Base-by-base conservation (phyloP, 2,329 filamentous ascomycete species). In the Botryotinia calthae region DNA sequence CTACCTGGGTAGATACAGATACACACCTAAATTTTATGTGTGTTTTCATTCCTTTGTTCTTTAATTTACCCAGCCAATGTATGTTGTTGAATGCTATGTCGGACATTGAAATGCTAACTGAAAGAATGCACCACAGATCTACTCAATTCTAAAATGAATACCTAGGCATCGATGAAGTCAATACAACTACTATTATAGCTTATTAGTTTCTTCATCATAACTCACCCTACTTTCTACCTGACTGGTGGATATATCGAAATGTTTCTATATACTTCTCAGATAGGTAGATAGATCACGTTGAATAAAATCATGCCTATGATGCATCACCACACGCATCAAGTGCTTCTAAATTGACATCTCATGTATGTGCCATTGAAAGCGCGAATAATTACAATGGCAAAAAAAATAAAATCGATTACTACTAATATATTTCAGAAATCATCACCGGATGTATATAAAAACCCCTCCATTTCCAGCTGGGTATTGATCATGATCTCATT, bases 401-500 rank as follows among this genome's bases (percentile, higher is more conserved):
- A 22, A 3, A 25, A 8, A 22, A 25, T 28, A 56, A 3, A 22
- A 56, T 9, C 42, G 18, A 67, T 31, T 37, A 9, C 16, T 31
- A 20, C 25, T 40, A 22, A 28, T 42, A 25, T 28, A 18, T 9
- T 22, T 67, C 44, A 42, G 25, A 67, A 42, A 67, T 12, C 20
- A 28, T 44, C 61, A 44, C 18, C 61, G 28, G 22, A 40, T 54
- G 20, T 20, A n/a, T 31, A 16, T 20, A 22, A 16, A 40, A 18
- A 42, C n/a, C 51, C 51, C 51, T 56, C 9, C 18, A 46, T 37
- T 42, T 20, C 22, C 51, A 28, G 12, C 31, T 18, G 28, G 31
- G 20, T 69, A 46, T 69, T 56, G 34, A 34, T 69, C 66, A 46
- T 34, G 20, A 61, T 69, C 42, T 48, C 54, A 9, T 69, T 44